Percentiles rank a stretch among this genome's conserved stretches.
phyloP scores from a whole-genome alignment of 371 early-diverging fungal species.

The Phascolomyces articulosus region DNA sequence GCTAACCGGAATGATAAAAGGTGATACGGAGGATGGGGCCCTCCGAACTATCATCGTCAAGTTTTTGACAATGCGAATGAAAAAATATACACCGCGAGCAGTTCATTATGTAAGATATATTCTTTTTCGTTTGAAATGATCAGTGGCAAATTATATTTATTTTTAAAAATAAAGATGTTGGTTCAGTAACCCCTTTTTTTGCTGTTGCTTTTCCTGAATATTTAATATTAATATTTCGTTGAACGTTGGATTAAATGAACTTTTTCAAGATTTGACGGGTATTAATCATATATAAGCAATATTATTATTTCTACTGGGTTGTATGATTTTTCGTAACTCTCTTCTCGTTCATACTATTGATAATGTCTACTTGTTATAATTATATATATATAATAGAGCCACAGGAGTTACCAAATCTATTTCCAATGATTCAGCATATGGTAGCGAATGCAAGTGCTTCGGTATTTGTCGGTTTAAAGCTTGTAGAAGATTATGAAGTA shows the following conservation, averaged over 20 bases:
- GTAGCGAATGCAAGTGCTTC: slow-evolving; percentile 18
- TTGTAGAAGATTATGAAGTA: slow-evolving; percentile 9
- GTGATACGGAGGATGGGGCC: background rate
- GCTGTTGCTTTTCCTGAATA: background rate
- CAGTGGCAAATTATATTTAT: no score
- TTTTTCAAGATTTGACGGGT: background rate
- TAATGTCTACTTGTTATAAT: background rate
- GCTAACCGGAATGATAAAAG: background rate
- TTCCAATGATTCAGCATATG: slow-evolving; percentile 7
- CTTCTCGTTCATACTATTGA: background rate
- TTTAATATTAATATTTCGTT: background rate
- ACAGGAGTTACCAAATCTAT: background rate
- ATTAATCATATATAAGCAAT: background rate
- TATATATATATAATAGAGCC: background rate
- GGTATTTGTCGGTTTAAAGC: slow-evolving; percentile 17
- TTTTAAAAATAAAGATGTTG: background rate
- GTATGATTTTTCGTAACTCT: no score
- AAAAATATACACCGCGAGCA: slow-evolving; percentile 10
- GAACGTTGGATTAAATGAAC: background rate
- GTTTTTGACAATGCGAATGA: slow-evolving; percentile 11
- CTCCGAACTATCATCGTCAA: slow-evolving; percentile 9
- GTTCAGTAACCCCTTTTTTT: no score
- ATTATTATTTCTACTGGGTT: no score
- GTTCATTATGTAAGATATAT: slow-evolving; percentile 9
- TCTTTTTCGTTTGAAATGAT: background rate